Percentiles rank a stretch among this genome's conserved stretches.
phyloP scores from a whole-genome alignment of 106 monocot species.

The Platanthera guangdongensis region DNA sequence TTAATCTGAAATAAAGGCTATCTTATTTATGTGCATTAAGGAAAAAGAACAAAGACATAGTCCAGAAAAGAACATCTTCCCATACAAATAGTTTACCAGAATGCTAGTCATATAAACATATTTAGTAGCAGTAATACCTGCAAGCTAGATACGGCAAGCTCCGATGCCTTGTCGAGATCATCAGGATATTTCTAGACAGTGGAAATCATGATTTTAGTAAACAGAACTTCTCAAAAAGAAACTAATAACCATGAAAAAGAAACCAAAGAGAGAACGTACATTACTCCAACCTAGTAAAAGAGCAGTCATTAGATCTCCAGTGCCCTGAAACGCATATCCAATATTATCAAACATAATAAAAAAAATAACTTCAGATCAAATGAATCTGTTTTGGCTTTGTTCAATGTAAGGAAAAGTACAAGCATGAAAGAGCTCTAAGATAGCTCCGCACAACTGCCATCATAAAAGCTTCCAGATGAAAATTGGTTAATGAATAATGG shows the following conservation, averaged over 20 bases:
- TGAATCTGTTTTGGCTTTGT: neutral
- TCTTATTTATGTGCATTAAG: neutral
- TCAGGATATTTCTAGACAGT: slow-evolving; percentile 79
- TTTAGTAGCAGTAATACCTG: slow-evolving; percentile 40
- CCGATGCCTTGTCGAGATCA: slow-evolving; percentile 79
- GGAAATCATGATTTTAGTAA: slow-evolving; percentile 11
- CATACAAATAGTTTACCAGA: too few species aligned
- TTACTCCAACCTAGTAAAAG: slow-evolving; percentile 97
- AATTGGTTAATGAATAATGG: too few species aligned
- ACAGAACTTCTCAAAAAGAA: neutral
- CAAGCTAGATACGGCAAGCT: slow-evolving; percentile 94
- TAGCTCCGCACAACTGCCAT: neutral
- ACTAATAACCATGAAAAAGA: neutral
- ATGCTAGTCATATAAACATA: neutral
- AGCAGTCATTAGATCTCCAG: slow-evolving; percentile 84
- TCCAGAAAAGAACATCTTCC: neutral
- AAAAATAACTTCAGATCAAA: neutral
- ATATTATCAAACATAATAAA: neutral
- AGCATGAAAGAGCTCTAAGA: neutral
- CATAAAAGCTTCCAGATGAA: neutral
- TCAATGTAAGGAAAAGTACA: neutral
- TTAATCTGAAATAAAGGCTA: neutral
- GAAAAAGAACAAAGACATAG: neutral
- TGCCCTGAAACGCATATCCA: slow-evolving; percentile 48
- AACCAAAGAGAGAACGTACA: slow-evolving; percentile 30